phyloP scores from a whole-genome alignment of 2,329 filamentous ascomycete species.

The Fusarium goolgardi region DNA sequence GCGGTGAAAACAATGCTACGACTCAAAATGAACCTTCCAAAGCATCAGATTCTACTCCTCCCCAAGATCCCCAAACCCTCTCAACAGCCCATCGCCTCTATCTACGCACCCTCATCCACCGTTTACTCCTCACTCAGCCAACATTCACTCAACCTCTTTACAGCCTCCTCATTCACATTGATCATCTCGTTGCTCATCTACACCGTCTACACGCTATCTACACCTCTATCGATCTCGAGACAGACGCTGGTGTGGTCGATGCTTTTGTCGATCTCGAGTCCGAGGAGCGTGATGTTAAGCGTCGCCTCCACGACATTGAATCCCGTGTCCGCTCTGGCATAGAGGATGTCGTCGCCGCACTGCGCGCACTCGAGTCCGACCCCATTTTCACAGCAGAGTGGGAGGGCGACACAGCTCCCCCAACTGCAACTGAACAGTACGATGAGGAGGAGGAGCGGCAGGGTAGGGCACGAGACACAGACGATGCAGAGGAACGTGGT shows the following conservation, averaged over 20 bases:
- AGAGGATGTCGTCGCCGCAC: constrained; percentile 70
- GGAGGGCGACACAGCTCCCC: constrained; percentile 50
- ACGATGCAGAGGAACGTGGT: constrained; percentile 49
- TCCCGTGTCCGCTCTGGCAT: constrained; percentile 74
- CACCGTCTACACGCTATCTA: constrained; percentile 81
- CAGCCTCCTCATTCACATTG: constrained; percentile 76
- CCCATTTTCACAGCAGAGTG: constrained; percentile 58
- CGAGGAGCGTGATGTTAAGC: constrained; percentile 76
- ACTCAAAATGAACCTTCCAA: constrained; percentile 39
- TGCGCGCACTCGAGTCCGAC: constrained; percentile 60
- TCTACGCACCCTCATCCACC: constrained; percentile 73
- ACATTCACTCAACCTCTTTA: constrained; percentile 74
- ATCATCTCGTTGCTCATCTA: constrained; percentile 82
- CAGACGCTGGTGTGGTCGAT: constrained; percentile 84
- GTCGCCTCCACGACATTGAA: constrained; percentile 73
- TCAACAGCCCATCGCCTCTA: constrained; percentile 83
- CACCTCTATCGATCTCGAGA: constrained; percentile 81
- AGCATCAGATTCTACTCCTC: constrained; percentile 40
- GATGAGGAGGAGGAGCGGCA: constrained; percentile 22
- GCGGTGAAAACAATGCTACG: constrained; percentile 18
- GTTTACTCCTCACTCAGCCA: constrained; percentile 73
- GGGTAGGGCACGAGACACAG: constrained; percentile 54
- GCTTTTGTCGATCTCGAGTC: constrained; percentile 75
- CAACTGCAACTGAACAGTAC: constrained; percentile 22
- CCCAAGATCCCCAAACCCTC: constrained; percentile 85